Base-by-base conservation (phyloP, 805 yeast species). In the Candida xiaguanensis region DNA sequence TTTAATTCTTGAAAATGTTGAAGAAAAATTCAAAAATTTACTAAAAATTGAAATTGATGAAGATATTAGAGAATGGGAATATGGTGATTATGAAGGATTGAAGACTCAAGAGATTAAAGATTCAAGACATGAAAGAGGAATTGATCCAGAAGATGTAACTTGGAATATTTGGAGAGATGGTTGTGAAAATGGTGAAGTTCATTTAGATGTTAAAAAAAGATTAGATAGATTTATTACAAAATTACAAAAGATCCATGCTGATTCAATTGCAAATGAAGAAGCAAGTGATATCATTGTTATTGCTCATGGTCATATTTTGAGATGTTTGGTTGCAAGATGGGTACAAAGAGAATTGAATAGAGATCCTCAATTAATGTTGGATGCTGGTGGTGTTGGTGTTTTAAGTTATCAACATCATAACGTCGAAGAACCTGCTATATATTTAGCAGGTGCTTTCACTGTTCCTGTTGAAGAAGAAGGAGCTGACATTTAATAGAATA, bases 351-450 rank as follows among this genome's bases (percentile, higher is more conserved):
- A 70, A n/a, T 67, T 84, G 42, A 58, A 65, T 45, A 65, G 58
- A 34, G 85, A 90, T 58, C 96, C 96, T 8, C 78, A 82, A 49
- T 81, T 89, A 59, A 68, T 91, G 59, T 68, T 91, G 49, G 96
- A 91, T 57, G 95, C 98, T 19, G 96, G 97, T 47, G 97, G 96
- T 31, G 86, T 88, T 30, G 96, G 96, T 45, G 95, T 89, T 2
- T 69, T 91, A 55, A 80, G 93, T 47, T 90, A 90, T 60, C 95
- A 87, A 52, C 98, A 90, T 59, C 80, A 82, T 55, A 80, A 74
- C 57, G 73, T 86, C 40, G 73, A 82, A 27, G 97, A 91, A 63
- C 97, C 97, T 3, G 96, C 96, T 0, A 59, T 91, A 41, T 77
- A 72, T 36, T 70, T 91, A 43, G 85, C 95, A 2, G 95, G 95